Evolutionary conservation across 2,329 filamentous ascomycete genomes (phyloP), one percentile per base, ranked within the genome.

Genomic region (Pyricularia grisea): DNA sequence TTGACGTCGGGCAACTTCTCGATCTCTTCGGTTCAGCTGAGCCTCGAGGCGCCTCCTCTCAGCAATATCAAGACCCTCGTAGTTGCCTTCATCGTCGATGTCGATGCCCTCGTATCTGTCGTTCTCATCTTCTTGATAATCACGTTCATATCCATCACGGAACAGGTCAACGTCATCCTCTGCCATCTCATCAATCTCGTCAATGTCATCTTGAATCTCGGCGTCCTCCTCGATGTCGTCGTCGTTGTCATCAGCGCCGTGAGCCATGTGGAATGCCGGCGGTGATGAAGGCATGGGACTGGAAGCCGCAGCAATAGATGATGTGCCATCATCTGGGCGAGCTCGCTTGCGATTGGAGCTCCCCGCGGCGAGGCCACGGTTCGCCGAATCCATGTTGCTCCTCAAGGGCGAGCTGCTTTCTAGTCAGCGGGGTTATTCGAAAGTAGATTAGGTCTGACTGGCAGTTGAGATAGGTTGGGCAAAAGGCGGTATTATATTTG

Each of bases 161-260:
- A 94, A 94, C 55, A 92, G 83, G 75, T 94, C 91, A 71, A 95
- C 87, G 69, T 92, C 90, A 68, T 94, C 92, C 75, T 94, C 92
- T 11, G 92, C 90, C 82, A 88, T 88, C 76, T 94, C 91, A 74
- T 95, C 92, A 63, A 94, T 85, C 69, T 95, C 90, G 68, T 93
- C 91, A 23, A 90, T 83, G 73, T 90, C 90, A 72, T 90, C 89
- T 72, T 93, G 89, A 65, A 89, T 83, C 75, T 93, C 60, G 67
- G 87, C 85, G 67, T 92, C 90, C 67, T 91, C 88, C 69, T 92
- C 85, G 58, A 90, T 85, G 73, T 92, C 90, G 25, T 63, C 60
- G 71, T 93, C 91, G 61, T 90, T 85, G 64, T 91, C 88, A 71
- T 92, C 90, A 36, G 82, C 84, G 67, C 89, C 88, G 68, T 90